A percentile compares a stretch with the other conserved stretches of the same genome.
These are phyloP conservation scores for Phytophthora aleatoria DNA, from an alignment of 352 stramenopile genomes.

Conservation along the genomic window DNA sequence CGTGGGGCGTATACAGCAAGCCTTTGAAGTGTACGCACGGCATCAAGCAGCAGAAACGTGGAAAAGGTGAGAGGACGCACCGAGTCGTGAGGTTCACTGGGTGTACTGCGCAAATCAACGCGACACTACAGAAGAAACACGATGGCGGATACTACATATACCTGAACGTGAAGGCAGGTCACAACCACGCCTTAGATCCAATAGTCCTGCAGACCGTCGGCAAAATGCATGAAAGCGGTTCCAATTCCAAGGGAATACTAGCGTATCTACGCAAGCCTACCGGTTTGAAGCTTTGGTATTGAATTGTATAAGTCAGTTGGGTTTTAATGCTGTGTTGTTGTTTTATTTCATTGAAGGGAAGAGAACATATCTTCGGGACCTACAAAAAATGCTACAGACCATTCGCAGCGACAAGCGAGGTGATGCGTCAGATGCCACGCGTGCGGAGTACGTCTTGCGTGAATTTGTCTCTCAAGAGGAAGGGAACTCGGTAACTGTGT, in stretches of 20 bases:
- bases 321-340: too few relatives aligned
- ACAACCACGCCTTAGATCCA: constrained; percentile 6
- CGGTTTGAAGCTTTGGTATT: not conserved
- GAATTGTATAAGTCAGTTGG: too few relatives aligned
- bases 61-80: not conserved
- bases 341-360: too few relatives aligned
- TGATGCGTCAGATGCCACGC: not conserved
- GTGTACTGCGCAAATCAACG: constrained; percentile 1
- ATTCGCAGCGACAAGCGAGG: not conserved
- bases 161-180: not conserved
- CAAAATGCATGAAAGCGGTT: constrained; percentile 1
- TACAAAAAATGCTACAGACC: not conserved
- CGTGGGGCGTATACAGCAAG: not conserved
- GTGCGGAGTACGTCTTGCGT: not conserved
- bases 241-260: constrained; percentile 5
- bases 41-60: not conserved
- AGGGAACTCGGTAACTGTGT: not conserved
- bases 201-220: not conserved
- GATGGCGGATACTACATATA: constrained; percentile 1
- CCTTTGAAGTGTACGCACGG: constrained; percentile 4
- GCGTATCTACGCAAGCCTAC: constrained; percentile 4
- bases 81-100: constrained; percentile 1
- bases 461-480: not conserved
- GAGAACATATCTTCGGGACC: not conserved
- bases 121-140: not conserved